Evolutionary conservation across 768 basidiomycete species (phyloP).

Genomic region (Lactarius psammicola): DNA sequence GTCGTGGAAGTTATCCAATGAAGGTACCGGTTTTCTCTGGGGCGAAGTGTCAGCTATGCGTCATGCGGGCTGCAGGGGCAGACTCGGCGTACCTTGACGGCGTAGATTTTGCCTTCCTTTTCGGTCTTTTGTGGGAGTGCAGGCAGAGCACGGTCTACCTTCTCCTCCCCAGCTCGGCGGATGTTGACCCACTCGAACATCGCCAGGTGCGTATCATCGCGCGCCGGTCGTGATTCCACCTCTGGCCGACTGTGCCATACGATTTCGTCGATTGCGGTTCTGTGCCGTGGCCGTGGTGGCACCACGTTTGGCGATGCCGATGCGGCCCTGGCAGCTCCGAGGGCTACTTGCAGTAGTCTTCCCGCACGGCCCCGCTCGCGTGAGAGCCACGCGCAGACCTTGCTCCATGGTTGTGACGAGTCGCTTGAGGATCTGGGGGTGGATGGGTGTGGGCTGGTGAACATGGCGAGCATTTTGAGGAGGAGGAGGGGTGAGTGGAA

Average conservation of each 20-base stretch:
- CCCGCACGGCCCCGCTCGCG: constrained; percentile 26
- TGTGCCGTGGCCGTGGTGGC: constrained; percentile 8
- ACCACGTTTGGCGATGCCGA: constrained; percentile 23
- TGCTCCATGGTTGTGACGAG: constrained; percentile 19
- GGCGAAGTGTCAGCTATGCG: not conserved
- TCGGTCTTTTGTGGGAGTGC: constrained; percentile 14
- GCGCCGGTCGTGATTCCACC: constrained; percentile 12
- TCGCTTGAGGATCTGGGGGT: constrained; percentile 14
- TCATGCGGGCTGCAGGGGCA: not conserved
- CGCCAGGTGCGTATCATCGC: constrained; percentile 23
- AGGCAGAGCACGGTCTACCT: constrained; percentile 21
- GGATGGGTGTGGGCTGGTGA: constrained; percentile 17
- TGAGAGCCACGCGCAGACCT: constrained; percentile 28
- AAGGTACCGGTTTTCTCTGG: constrained; percentile 27
- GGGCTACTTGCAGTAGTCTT: constrained; percentile 20
- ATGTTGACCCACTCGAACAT: constrained; percentile 27
- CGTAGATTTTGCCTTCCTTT: constrained; percentile 13
- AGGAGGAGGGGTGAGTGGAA: not conserved
- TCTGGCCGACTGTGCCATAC: constrained; percentile 18
- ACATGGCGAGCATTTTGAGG: constrained; percentile 19
- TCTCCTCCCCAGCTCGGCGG: constrained; percentile 17
- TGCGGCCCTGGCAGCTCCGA: constrained; percentile 20
- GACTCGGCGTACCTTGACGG: constrained; percentile 19
- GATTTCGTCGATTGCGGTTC: constrained; percentile 8
- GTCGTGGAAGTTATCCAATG: constrained; percentile 22